Evolutionary conservation across 345 rosid genomes (phyloP).

Genomic region (Populus tremula): DNA sequence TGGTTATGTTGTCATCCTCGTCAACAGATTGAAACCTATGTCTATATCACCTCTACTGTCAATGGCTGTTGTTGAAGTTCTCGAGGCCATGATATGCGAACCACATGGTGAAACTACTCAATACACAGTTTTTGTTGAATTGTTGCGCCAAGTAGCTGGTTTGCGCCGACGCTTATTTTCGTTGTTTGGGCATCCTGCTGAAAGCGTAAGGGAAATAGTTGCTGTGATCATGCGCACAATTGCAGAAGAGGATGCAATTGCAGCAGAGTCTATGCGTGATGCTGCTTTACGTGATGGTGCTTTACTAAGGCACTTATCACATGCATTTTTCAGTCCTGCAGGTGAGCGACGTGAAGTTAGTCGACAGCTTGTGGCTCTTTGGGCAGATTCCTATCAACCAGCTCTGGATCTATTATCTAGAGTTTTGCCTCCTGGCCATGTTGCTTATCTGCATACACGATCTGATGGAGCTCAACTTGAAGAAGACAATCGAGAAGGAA

Average conservation of each 20-base stretch:
- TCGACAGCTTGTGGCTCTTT: conserved; percentile 97
- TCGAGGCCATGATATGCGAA: conserved; percentile 98
- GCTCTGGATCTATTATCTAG: conserved; percentile 83
- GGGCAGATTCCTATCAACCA: conserved; percentile 99
- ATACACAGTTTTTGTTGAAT: conserved; percentile 87
- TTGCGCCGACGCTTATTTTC: conserved; percentile 91
- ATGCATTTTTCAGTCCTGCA: conserved; percentile 80
- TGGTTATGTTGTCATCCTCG: conserved; percentile 71
- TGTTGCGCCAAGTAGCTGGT: conserved; percentile 95
- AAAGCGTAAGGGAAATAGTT: conserved; percentile 92
- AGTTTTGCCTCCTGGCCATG: conserved; percentile 98
- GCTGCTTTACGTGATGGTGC: conserved; percentile 99
- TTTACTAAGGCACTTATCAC: conserved; percentile 86
- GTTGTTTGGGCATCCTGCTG: conserved; percentile 98
- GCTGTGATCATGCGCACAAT: conserved; percentile 98
- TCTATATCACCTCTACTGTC: conserved; percentile 93
- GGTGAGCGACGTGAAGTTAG: conserved; percentile 96
- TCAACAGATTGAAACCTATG: conserved; percentile 87
- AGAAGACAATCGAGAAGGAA: conserved; percentile 67
- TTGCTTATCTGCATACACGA: conserved; percentile 95
- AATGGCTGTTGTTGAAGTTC: conserved; percentile 93
- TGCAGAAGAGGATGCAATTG: conserved; percentile 99
- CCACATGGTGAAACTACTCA: conserved; percentile 99
- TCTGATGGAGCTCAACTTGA: conserved; percentile 56
- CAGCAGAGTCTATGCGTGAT: conserved; percentile 98